These are phyloP conservation scores for Friedmanniomyces simplex DNA, from an alignment of 495 filamentous ascomycete species.

Conservation along the genomic window DNA sequence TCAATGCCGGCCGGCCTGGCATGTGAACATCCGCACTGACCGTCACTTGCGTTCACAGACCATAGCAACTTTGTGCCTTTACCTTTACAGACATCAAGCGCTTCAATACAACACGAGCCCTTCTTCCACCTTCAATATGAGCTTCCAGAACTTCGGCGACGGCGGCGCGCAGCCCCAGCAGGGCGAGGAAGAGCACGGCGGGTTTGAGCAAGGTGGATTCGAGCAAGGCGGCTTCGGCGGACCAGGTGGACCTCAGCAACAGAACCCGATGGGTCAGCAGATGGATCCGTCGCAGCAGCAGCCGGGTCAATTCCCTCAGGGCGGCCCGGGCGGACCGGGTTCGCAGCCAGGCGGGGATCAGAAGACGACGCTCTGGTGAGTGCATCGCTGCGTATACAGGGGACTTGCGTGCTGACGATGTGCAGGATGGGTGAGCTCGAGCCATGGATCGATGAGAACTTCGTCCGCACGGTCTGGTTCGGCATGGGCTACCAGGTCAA, in stretches of 20 bases:
- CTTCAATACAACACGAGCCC: background rate
- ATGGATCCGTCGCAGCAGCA: constrained; percentile 20
- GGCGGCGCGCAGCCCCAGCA: constrained; percentile 18
- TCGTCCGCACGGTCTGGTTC: constrained; percentile 88
- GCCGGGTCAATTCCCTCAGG: constrained; percentile 8
- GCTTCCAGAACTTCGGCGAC: constrained; percentile 22
- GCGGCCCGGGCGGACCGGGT: constrained; percentile 26
- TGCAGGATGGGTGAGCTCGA: constrained; percentile 97
- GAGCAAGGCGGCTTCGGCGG: constrained; percentile 20
- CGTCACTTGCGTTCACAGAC: background rate
- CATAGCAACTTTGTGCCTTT: constrained; percentile 10
- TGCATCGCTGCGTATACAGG: constrained; percentile 10
- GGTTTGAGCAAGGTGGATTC: background rate
- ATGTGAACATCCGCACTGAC: background rate
- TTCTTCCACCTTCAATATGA: constrained; percentile 15
- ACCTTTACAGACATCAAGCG: background rate
- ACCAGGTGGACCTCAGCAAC: constrained; percentile 16
- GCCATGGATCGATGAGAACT: constrained; percentile 98
- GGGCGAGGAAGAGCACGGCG: constrained; percentile 13
- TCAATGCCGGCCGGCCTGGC: background rate
- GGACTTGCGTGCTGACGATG: background rate
- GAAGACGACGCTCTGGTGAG: constrained; percentile 79
- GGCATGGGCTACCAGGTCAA: constrained; percentile 88
- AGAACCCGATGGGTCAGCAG: constrained; percentile 17
- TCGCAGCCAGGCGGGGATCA: constrained; percentile 45